Percentiles rank a stretch among this genome's conserved stretches.
Conservation (phyloP, 1,284 basidiomycete genomes). For the Cutaneotrichosporon sp. region DNA sequence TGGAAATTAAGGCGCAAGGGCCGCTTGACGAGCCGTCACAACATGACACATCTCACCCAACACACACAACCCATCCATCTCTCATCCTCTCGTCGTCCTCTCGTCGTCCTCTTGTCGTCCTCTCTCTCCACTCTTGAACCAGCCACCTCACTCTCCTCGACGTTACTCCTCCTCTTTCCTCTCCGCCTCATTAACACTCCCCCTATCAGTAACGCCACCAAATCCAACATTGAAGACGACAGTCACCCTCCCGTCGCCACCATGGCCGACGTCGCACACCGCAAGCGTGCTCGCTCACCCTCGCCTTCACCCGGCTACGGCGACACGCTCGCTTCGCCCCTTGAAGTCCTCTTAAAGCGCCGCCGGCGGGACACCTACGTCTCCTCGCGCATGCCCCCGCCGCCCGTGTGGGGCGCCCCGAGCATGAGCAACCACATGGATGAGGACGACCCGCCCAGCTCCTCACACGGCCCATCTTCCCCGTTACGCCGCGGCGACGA, state of each 20-base stretch:
- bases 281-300: conserved; percentile 45
- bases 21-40: background rate
- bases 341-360: conserved; percentile 46
- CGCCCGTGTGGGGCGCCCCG: conserved; percentile 2
- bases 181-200: background rate
- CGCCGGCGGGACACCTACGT: conserved; percentile 26
- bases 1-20: background rate
- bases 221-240: background rate
- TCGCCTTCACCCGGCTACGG: conserved; percentile 40
- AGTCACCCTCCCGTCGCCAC: background rate
- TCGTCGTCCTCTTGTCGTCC: background rate
- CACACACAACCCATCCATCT: background rate
- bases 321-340: conserved; percentile 40
- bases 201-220: background rate
- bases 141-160: background rate
- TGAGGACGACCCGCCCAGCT: conserved; percentile 2
- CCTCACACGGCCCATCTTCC: conserved; percentile 6
- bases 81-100: background rate
- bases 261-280: conserved; percentile 27
- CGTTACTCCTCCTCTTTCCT: background rate
- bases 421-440: background rate
- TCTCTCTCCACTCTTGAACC: background rate
- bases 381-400: background rate
- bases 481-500: background rate
- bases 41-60: background rate